Percentiles rank a stretch among this genome's conserved stretches.
phyloP scores from a whole-genome alignment of 177 flowering plant species.

The Vitis hybrid region DNA sequence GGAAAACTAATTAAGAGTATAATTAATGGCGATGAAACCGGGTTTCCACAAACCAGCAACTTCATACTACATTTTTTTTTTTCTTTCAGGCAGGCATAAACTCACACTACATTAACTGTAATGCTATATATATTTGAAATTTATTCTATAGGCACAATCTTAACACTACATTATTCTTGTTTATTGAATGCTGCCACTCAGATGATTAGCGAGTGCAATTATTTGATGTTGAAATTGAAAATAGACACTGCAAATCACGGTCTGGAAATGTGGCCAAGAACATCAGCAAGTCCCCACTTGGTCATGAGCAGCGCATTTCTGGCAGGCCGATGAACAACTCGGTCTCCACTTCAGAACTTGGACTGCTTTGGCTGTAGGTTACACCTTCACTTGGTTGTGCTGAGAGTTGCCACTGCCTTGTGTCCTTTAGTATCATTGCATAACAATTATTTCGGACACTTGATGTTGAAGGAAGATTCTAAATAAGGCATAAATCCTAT shows the following conservation, averaged over 20 bases:
- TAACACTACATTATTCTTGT: too few relatives aligned
- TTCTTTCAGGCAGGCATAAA: neutral
- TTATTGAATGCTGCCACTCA: too few relatives aligned
- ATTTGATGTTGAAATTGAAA: neutral
- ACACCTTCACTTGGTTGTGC: conserved; percentile 1
- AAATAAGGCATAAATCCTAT: neutral
- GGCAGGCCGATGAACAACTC: conserved; percentile 34
- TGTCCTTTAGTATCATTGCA: neutral
- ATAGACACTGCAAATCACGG: neutral
- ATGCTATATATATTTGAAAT: too few relatives aligned
- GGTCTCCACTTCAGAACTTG: conserved; percentile 31
- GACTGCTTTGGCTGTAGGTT: conserved; percentile 10
- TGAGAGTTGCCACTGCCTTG: conserved; percentile 3
- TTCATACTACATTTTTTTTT: neutral
- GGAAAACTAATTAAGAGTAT: too few relatives aligned
- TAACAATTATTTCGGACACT: neutral
- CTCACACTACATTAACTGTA: too few relatives aligned
- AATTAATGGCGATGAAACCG: too few relatives aligned
- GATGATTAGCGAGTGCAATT: neutral
- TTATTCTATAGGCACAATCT: too few relatives aligned
- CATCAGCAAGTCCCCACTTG: neutral
- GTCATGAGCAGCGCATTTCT: conserved; percentile 6
- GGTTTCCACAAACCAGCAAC: neutral
- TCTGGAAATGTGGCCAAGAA: neutral
- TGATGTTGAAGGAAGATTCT: neutral